These are phyloP conservation scores for Priceomyces castillae DNA, from an alignment of 805 yeast species.

Conservation along the genomic window DNA sequence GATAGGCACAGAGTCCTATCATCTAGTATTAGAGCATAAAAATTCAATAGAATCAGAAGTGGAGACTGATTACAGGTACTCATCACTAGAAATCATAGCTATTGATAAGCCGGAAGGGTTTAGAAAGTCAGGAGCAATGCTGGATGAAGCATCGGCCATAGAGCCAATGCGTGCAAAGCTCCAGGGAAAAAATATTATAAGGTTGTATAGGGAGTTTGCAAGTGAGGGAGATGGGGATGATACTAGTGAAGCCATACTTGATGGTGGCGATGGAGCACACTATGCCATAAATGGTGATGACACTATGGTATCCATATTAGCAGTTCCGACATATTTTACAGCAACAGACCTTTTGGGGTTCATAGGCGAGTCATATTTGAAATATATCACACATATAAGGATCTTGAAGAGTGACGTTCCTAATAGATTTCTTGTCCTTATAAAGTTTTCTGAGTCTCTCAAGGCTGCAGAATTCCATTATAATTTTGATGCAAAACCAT, in stretches of 20 bases:
- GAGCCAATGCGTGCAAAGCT: conserved; percentile 60
- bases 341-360: conserved; percentile 81
- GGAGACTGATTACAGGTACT: conserved; percentile 29
- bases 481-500: conserved; percentile 65
- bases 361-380: conserved; percentile 60
- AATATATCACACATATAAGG: conserved; percentile 65
- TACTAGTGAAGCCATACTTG: neutral
- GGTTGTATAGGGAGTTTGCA: conserved; percentile 58
- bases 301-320: conserved; percentile 74
- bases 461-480: conserved; percentile 64
- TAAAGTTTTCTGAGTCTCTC: conserved; percentile 62
- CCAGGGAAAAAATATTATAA: conserved; percentile 71
- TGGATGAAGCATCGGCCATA: conserved; percentile 18
- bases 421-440: conserved; percentile 69
- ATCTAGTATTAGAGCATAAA: conserved; percentile 25
- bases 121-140: conserved; percentile 12
- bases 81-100: conserved; percentile 26
- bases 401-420: conserved; percentile 63
- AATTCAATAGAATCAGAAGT: conserved; percentile 1
- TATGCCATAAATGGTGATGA: conserved; percentile 44
- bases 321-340: conserved; percentile 84
- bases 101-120: conserved; percentile 16
- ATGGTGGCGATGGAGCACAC: conserved; percentile 8
- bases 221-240: conserved; percentile 4
- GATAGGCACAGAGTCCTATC: conserved; percentile 44